Base-by-base conservation (phyloP, 2,329 filamentous ascomycete species). In the Zymoseptoria ardabiliae region DNA sequence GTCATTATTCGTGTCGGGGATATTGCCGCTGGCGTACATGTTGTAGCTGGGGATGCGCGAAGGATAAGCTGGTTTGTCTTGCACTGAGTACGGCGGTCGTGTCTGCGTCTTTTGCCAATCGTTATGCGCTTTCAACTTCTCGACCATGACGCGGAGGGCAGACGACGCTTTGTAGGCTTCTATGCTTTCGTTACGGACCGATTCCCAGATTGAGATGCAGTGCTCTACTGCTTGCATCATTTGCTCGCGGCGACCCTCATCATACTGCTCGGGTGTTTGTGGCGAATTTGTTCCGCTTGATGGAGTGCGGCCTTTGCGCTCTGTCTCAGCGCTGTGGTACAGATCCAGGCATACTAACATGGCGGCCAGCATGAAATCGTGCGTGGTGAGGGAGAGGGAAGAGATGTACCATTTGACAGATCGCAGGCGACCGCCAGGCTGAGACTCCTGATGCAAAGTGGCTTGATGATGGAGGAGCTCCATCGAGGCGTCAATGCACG, bases 91-190 rank as follows among this genome's bases (percentile, higher is more conserved):
- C 28, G 60, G 58, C 22, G 62, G 58, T 13, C 52, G 50, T 35
- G 53, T 48, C 28, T 55, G 50, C 7, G 25, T 53, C 49, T 57
- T 54, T 49, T 59, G 61, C 2, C 57, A 57, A 2, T 25, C 60
- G 21, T 72, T 73, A 9, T 81, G 78, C 58, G 76, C 77, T 67
- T 82, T 86, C 57, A 97, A 80, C 73, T 94, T 94, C 30, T 85
- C 81, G 51, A 97, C 76, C 83, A 97, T 91, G 55, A 97, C 85
- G 21, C 85, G 86, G n/a, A 97, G 78, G 22, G 93, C 82, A 50
- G 85, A 85, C 49, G 85, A 85, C 1, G 91, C 93, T 76, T 97
- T 97, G 77, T 87, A 92, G 0, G 92, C 91, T 66, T 97, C 93
- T 76, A 97, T 88, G 0, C 89, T 94, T 22, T 85, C 81, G 57